Percentiles rank a stretch among this genome's conserved stretches.
These are phyloP conservation scores for Globisporangium cystogenes DNA, from an alignment of 352 stramenopile species.

Conservation along the genomic window DNA sequence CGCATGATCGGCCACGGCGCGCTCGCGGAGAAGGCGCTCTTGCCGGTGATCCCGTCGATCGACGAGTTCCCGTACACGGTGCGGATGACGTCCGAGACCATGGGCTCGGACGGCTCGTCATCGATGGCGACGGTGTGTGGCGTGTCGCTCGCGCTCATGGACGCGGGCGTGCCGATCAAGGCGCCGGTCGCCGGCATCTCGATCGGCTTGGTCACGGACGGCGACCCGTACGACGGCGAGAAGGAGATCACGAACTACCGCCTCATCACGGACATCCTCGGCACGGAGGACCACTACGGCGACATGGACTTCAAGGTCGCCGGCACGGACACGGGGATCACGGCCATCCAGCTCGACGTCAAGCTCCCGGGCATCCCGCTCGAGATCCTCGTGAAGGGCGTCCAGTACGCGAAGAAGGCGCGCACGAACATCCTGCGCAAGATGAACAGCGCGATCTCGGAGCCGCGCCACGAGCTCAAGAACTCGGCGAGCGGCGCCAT, in stretches of 20 bases:
- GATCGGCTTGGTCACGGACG: conserved; percentile 86
- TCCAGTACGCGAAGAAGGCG: conserved; percentile 82
- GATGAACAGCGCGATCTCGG: conserved; percentile 76
- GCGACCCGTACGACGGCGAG: conserved; percentile 55
- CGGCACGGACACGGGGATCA: conserved; percentile 88
- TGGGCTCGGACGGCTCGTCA: conserved; percentile 91
- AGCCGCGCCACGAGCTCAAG: conserved; percentile 57
- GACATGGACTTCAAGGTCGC: conserved; percentile 99
- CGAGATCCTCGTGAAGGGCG: conserved; percentile 75
- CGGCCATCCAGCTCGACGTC: conserved; percentile 95
- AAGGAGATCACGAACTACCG: conserved; percentile 79
- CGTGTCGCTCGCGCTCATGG: conserved; percentile 95
- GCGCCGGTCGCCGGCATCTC: conserved; percentile 94
- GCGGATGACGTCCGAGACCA: conserved; percentile 95
- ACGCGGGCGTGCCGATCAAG: conserved; percentile 95
- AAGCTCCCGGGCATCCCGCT: conserved; percentile 90
- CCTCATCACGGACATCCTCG: conserved; percentile 96
- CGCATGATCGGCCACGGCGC: conserved; percentile 97
- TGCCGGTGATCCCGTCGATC: conserved; percentile 89
- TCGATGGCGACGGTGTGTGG: conserved; percentile 97
- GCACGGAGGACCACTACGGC: conserved; percentile 96
- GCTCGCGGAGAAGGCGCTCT: conserved; percentile 94
- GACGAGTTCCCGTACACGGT: conserved; percentile 96
- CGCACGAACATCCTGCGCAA: conserved; percentile 73
- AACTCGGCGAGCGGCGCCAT: conserved; percentile 27